Base-by-base conservation (phyloP, 352 stramenopile genomes). In the Globisporangium megalacanthum region DNA sequence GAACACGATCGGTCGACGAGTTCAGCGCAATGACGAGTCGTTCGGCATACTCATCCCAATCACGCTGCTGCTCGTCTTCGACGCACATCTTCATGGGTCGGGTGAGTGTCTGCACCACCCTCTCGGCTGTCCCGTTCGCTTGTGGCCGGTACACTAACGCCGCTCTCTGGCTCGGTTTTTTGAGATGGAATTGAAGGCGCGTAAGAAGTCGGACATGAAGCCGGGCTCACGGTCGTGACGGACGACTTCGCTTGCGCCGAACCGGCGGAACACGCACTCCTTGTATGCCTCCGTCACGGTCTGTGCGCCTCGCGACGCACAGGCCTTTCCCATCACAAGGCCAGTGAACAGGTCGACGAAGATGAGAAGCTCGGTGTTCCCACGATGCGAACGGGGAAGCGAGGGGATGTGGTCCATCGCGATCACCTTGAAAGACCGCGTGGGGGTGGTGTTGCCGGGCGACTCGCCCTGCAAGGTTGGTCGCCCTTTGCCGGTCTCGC, bases 41-140 rank as follows among this genome's bases (percentile, higher is more conserved):
- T 20, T 66, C 61, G 2, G 66, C 66, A 29, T 73, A 73, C 19
- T 69, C 58, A 45, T 69, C 61, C 55, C 66, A 73, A n/a, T 73
- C 61, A 0, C 49, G 17, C 31, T 66, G 61, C 6, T 58, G 46
- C 14, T 50, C 25, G 25, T 69, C 64, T 14, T 42, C 7, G 15
- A 70, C 51, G 33, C 68, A 69, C 50, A 69, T 59, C 10, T 61
- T 52, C 31, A 65, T 8, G 0, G 58, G 35, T n/a, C n/a, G n/a
- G n/a, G n/a, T n/a, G n/a, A n/a, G n/a, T n/a, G n/a, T n/a, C n/a
- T n/a, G n/a, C n/a, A 66, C 62, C 62, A 70, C 68, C 2, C 60
- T 25, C 31, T 73, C 58, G 9, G 58, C 41, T 2, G 45, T 46
- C 2, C 56, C 58, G 33, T 66, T 73, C 1, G 66, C 54, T 25